Conservation (phyloP, 805 yeast species). For the Kuraishia hungarica region DNA sequence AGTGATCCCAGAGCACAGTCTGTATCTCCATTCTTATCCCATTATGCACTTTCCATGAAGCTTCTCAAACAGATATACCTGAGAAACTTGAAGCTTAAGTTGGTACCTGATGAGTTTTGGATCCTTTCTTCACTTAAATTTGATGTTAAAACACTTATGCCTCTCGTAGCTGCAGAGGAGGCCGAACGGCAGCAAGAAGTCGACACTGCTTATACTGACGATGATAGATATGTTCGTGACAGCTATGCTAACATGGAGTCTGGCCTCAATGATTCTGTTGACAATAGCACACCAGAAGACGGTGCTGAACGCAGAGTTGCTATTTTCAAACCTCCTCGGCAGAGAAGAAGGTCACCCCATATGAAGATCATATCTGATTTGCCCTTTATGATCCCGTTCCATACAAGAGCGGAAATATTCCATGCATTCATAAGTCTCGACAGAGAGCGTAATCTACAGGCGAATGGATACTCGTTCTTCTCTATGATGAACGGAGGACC, state of each 20-base stretch:
- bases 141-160: slow-evolving; percentile 11
- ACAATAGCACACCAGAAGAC: slow-evolving; percentile 5
- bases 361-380: slow-evolving; percentile 46
- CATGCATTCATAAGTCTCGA: slow-evolving; percentile 55
- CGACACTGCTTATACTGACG: background rate
- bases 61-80: slow-evolving; percentile 57
- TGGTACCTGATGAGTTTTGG: slow-evolving; percentile 52
- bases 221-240: background rate
- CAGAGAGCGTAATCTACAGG: slow-evolving; percentile 12
- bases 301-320: background rate
- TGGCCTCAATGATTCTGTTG: background rate
- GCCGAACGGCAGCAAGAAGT: slow-evolving; percentile 7
- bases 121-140: slow-evolving; percentile 14
- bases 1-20: background rate
- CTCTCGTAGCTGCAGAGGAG: slow-evolving; percentile 12
- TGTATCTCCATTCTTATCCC: slow-evolving; percentile 6
- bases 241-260: background rate
- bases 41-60: slow-evolving; percentile 30
- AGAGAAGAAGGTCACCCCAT: slow-evolving; percentile 11
- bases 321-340: background rate
- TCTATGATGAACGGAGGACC: slow-evolving; percentile 1
- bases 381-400: slow-evolving; percentile 79
- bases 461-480: background rate
- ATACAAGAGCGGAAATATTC: slow-evolving; percentile 64
- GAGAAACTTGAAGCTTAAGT: slow-evolving; percentile 53